Percentiles rank a stretch among this genome's conserved stretches.
These are phyloP conservation scores for Mycena alexandri DNA, from an alignment of 768 basidiomycete genomes.

Conservation along the genomic window DNA sequence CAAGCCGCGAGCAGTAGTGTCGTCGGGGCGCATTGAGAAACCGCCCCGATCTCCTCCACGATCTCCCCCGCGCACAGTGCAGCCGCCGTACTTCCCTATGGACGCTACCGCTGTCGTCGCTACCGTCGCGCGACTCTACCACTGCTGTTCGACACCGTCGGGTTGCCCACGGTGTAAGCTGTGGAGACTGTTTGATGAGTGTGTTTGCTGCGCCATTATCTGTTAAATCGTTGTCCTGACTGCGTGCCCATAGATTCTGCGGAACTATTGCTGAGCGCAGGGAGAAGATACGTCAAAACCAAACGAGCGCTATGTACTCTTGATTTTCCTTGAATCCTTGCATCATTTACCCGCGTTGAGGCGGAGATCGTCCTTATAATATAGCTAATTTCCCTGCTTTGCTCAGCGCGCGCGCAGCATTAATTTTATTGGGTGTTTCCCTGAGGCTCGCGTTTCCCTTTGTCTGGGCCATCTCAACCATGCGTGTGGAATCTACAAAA, in stretches of 20 bases:
- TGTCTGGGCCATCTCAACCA: no score
- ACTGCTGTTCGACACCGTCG: conserved; percentile 26
- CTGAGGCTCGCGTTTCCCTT: no score
- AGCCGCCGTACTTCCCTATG: neutral
- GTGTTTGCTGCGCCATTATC: neutral
- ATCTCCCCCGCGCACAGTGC: conserved; percentile 11
- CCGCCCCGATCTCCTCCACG: conserved; percentile 5
- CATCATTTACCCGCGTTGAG: no score
- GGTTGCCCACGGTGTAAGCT: conserved; percentile 26
- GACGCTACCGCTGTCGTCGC: neutral
- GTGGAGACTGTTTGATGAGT: conserved; percentile 26
- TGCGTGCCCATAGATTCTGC: conserved; percentile 18
- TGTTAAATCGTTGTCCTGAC: neutral
- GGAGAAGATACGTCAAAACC: conserved; percentile 21
- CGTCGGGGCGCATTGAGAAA: conserved; percentile 34
- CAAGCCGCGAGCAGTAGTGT: neutral
- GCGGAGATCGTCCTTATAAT: no score
- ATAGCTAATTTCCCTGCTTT: no score
- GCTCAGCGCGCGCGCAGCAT: no score
- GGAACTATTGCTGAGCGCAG: conserved; percentile 29
- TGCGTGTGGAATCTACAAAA: no score
- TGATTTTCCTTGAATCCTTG: neutral
- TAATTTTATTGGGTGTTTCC: no score
- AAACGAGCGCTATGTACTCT: conserved; percentile 2
- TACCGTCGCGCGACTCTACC: conserved; percentile 1